Conservation (phyloP, 1,139 yeast species). For the Meyerozyma athensensis region DNA sequence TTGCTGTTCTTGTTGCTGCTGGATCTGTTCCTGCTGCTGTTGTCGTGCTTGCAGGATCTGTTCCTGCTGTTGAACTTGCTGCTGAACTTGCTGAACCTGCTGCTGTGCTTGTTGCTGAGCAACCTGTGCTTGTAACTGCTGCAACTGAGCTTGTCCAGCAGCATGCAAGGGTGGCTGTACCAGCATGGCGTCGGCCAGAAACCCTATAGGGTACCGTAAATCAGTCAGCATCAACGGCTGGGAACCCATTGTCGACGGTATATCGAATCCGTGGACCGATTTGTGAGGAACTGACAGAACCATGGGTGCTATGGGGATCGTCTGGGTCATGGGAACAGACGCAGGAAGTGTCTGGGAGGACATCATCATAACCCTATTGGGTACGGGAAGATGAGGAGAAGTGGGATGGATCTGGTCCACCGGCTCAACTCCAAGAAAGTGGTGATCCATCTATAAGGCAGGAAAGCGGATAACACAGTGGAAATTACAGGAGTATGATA, state of each 20-base stretch:
- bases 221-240: not conserved
- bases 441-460: conserved; percentile 1
- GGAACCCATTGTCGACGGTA: not conserved
- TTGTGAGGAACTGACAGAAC: not conserved
- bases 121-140: not conserved
- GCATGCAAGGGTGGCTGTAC: not conserved
- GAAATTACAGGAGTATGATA: too few species aligned
- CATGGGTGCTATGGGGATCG: not conserved
- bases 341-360: not conserved
- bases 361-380: not conserved
- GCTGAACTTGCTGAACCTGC: conserved; percentile 8
- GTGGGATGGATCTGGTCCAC: conserved; percentile 4
- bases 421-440: conserved; percentile 3
- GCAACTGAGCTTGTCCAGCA: not conserved
- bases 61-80: conserved; percentile 10
- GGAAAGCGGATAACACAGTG: too few species aligned
- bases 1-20: conserved; percentile 7
- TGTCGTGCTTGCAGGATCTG: too few species aligned
- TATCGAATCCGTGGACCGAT: not conserved
- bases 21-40: conserved; percentile 6
- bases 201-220: conserved; percentile 1
- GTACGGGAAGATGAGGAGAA: conserved; percentile 2
- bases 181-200: not conserved
- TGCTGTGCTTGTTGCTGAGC: conserved; percentile 1
- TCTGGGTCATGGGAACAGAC: not conserved